These are phyloP conservation scores for Trichoderma orchidacearum DNA, from an alignment of 495 filamentous ascomycete species.

Conservation along the genomic window DNA sequence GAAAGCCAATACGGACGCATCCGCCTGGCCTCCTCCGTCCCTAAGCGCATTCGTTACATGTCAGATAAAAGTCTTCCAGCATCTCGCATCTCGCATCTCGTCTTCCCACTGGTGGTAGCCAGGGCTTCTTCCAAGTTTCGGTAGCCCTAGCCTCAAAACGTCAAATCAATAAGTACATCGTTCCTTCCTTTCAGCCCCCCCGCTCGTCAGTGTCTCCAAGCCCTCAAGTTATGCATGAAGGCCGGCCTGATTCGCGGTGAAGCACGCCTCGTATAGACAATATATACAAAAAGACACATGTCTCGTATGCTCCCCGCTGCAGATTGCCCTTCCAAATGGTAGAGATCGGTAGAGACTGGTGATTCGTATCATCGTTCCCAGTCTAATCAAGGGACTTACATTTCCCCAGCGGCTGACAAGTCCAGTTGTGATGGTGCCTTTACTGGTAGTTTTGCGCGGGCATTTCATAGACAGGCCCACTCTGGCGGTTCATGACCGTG, in stretches of 20 bases:
- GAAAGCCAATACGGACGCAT: not conserved
- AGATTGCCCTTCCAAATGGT: not conserved
- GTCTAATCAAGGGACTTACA: too few relatives aligned
- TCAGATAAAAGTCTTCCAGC: not conserved
- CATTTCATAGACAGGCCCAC: conserved; percentile 5
- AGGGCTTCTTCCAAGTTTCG: too few relatives aligned
- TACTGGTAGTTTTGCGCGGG: conserved; percentile 3
- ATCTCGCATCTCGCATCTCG: not conserved
- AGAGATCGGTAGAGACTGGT: too few relatives aligned
- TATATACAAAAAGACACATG: conserved; percentile 1
- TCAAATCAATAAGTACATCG: not conserved
- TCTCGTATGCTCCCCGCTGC: not conserved
- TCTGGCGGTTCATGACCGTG: not conserved
- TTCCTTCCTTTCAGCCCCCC: too few relatives aligned
- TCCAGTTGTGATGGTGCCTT: too few relatives aligned
- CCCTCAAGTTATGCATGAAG: not conserved
- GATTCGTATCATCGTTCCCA: too few relatives aligned
- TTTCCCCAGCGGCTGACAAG: too few relatives aligned
- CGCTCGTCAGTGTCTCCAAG: not conserved
- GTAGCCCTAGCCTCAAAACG: not conserved
- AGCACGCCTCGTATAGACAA: not conserved
- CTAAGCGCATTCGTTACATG: not conserved
- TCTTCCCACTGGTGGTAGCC: not conserved
- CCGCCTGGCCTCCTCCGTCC: not conserved
- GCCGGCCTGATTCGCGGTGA: not conserved